Percentiles rank a stretch among this genome's conserved stretches.
phyloP scores from a whole-genome alignment of 805 yeast genomes.

The Blastobotrys robertii region DNA sequence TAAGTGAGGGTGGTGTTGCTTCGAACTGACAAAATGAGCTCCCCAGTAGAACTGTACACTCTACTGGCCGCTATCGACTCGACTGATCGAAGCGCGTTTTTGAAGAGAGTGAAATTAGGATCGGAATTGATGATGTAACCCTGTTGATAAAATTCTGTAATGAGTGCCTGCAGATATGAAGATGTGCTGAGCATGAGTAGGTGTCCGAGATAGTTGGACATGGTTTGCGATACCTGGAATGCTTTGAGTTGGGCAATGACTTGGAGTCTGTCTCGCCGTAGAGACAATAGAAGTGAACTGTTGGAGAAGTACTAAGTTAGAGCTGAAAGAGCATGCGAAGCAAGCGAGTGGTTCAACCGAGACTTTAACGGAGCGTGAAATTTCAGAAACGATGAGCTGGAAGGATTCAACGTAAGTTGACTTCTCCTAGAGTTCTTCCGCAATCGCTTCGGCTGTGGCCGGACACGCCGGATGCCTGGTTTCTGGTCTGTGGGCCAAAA shows the following conservation, averaged over 20 bases:
- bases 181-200: slow-evolving; percentile 50
- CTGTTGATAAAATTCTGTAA: slow-evolving; percentile 31
- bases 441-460: too few relatives aligned
- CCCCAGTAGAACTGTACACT: slow-evolving; percentile 8
- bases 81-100: slow-evolving; percentile 13
- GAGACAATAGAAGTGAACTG: slow-evolving; percentile 44
- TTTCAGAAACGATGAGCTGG: slow-evolving; percentile 5
- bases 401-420: background rate
- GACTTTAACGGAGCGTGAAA: too few relatives aligned
- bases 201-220: slow-evolving; percentile 57
- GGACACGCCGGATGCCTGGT: too few relatives aligned
- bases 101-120: slow-evolving; percentile 9
- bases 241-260: slow-evolving; percentile 76
- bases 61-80: slow-evolving; percentile 16
- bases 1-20: slow-evolving; percentile 1
- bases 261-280: slow-evolving; percentile 58
- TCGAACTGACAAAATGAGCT: slow-evolving; percentile 1
- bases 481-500: too few relatives aligned
- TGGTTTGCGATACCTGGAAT: slow-evolving; percentile 62
- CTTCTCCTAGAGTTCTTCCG: too few relatives aligned
- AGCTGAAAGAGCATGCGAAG: slow-evolving; percentile 4
- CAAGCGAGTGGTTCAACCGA: too few relatives aligned
- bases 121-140: slow-evolving; percentile 1
- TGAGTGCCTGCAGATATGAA: slow-evolving; percentile 45
- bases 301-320: slow-evolving; percentile 41